phyloP scores from a whole-genome alignment of 768 basidiomycete species.

The Trametes cingulata region DNA sequence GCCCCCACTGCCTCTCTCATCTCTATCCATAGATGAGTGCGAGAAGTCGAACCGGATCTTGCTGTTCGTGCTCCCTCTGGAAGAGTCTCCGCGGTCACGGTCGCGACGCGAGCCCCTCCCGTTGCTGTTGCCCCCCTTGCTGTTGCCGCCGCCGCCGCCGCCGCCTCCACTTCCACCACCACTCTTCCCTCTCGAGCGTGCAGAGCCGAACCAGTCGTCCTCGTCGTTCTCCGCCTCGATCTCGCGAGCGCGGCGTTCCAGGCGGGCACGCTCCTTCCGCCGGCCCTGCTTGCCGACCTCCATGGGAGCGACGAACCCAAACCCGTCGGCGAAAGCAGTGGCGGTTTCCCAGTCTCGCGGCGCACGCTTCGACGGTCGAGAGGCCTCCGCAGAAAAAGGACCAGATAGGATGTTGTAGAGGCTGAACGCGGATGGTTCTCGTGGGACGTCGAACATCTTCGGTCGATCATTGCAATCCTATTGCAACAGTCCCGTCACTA shows the following conservation, averaged over 20 bases:
- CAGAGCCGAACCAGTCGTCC: conserved; percentile 66
- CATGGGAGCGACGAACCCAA: conserved; percentile 48
- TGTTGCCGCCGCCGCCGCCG: conserved; percentile 26
- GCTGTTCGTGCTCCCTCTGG: conserved; percentile 18
- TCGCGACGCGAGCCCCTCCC: neutral
- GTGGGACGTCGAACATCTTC: conserved; percentile 42
- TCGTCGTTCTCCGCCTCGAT: conserved; percentile 48
- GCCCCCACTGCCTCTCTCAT: neutral
- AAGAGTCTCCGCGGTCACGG: conserved; percentile 1
- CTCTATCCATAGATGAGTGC: conserved; percentile 3
- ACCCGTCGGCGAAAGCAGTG: conserved; percentile 43
- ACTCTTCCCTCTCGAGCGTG: conserved; percentile 38
- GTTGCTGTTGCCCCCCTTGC: conserved; percentile 15
- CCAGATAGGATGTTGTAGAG: conserved; percentile 58
- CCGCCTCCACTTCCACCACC: conserved; percentile 10
- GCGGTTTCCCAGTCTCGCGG: conserved; percentile 47
- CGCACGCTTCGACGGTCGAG: conserved; percentile 35
- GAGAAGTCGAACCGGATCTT: conserved; percentile 26
- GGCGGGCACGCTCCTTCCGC: conserved; percentile 56
- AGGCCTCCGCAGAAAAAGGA: conserved; percentile 58
- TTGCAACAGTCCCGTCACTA: neutral
- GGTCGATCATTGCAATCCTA: conserved; percentile 62
- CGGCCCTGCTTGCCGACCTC: conserved; percentile 69
- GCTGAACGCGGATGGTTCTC: conserved; percentile 70
- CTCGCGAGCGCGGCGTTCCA: conserved; percentile 52